Evolutionary conservation across 2,329 filamentous ascomycete species (phyloP).

Genomic region (Fusarium udum): DNA sequence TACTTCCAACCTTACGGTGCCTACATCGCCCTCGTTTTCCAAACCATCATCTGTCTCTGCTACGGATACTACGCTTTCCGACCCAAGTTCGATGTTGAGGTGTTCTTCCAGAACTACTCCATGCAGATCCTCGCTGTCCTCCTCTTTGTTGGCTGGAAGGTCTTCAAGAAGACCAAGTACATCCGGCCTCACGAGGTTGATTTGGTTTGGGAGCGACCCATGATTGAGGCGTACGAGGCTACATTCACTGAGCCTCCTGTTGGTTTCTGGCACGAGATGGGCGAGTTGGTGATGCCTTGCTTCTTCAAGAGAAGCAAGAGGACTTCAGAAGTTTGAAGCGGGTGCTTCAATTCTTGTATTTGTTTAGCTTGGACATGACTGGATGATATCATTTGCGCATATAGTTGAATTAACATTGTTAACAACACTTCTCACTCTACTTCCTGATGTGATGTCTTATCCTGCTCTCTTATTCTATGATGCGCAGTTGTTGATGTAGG

Average conservation of each 20-base stretch:
- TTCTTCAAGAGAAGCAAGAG: constrained; percentile 45
- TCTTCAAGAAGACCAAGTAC: constrained; percentile 66
- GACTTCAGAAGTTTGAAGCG: constrained; percentile 5
- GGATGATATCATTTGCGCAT: constrained; percentile 9
- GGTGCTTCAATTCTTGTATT: neutral
- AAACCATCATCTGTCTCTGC: constrained; percentile 54
- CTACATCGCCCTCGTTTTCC: constrained; percentile 54
- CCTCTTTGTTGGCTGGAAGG: constrained; percentile 68
- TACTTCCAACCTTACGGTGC: constrained; percentile 48
- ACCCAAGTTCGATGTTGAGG: constrained; percentile 56
- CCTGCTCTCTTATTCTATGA: neutral
- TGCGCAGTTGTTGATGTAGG: neutral
- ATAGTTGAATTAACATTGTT: constrained; percentile 1
- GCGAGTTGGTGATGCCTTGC: constrained; percentile 52
- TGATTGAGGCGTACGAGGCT: constrained; percentile 66
- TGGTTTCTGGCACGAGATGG: constrained; percentile 64
- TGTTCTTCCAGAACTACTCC: constrained; percentile 63
- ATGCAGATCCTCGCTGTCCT: constrained; percentile 64
- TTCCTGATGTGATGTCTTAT: neutral
- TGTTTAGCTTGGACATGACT: neutral
- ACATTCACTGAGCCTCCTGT: constrained; percentile 58
- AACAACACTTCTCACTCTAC: neutral
- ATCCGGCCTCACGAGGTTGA: constrained; percentile 64
- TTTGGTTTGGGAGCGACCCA: constrained; percentile 66
- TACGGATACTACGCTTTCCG: constrained; percentile 65